A percentile compares a stretch with the other conserved stretches of the same genome.
Evolutionary conservation across 768 basidiomycete species (phyloP).

Genomic region (Mycena haematopus): DNA sequence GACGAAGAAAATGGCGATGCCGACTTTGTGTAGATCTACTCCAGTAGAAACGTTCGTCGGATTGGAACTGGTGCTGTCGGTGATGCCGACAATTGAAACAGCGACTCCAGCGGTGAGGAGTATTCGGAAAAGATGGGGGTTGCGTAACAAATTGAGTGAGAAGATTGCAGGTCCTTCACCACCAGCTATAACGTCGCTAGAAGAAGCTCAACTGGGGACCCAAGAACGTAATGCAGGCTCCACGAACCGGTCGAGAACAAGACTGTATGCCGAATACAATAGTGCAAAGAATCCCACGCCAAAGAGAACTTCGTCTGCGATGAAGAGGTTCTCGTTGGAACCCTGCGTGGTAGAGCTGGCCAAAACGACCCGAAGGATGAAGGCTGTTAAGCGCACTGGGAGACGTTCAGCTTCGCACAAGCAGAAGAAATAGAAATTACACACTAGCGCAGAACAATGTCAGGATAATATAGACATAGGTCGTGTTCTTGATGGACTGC

Average conservation of each 20-base stretch:
- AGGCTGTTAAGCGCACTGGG: conserved; percentile 49
- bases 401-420: background rate
- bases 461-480: conserved; percentile 42
- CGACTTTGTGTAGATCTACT: conserved; percentile 37
- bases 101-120: conserved; percentile 38
- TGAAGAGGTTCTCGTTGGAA: conserved; percentile 2
- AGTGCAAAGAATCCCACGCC: conserved; percentile 42
- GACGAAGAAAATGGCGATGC: conserved; percentile 44
- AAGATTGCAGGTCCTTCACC: background rate
- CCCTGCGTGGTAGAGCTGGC: background rate
- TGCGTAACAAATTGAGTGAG: conserved; percentile 34
- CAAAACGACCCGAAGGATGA: conserved; percentile 43
- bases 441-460: conserved; percentile 47
- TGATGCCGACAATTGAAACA: conserved; percentile 42
- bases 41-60: conserved; percentile 27
- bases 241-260: conserved; percentile 41
- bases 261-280: conserved; percentile 40
- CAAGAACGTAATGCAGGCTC: no score
- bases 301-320: conserved; percentile 36
- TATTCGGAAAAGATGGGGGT: conserved; percentile 41
- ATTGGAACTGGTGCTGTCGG: conserved; percentile 28
- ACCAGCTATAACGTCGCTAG: background rate
- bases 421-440: conserved; percentile 21
- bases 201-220: background rate
- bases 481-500: conserved; percentile 39